phyloP scores from a whole-genome alignment of 2,329 filamentous ascomycete genomes.

The Colletotrichum lindemuthianum region DNA sequence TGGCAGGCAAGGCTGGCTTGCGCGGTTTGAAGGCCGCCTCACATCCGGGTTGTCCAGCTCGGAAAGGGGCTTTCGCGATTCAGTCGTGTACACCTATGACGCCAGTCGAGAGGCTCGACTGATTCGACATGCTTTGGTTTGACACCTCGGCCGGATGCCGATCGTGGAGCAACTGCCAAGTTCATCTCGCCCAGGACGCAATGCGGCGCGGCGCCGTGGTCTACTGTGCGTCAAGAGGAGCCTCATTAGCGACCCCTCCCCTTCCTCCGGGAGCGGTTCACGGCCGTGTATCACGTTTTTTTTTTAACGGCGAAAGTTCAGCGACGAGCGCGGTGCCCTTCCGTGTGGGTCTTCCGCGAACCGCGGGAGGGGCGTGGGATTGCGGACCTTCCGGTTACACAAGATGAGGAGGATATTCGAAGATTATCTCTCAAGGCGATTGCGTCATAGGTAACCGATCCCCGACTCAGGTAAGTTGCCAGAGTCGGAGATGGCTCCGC shows the following conservation, averaged over 20 bases:
- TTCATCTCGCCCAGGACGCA: conserved; percentile 25
- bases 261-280: conserved; percentile 5
- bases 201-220: not conserved
- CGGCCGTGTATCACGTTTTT: conserved; percentile 33
- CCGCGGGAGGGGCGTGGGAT: conserved; percentile 6
- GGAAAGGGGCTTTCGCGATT: conserved; percentile 23
- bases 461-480: conserved; percentile 20
- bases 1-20: conserved; percentile 13
- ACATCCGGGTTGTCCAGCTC: conserved; percentile 28
- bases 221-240: conserved; percentile 17
- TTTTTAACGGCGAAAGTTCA: conserved; percentile 3
- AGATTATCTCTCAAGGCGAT: conserved; percentile 13
- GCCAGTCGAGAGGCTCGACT: conserved; percentile 27
- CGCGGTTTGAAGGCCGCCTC: conserved; percentile 33
- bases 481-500: conserved; percentile 16
- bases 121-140: conserved; percentile 25
- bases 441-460: conserved; percentile 16
- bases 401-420: conserved; percentile 16
- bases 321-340: conserved; percentile 7
- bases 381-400: conserved; percentile 20
- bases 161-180: conserved; percentile 32
- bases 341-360: conserved; percentile 21
- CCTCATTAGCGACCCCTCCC: conserved; percentile 13
- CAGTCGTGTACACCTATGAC: conserved; percentile 26
- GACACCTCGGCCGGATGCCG: conserved; percentile 33